These are phyloP conservation scores for Stephanodiscus triporus DNA, from an alignment of 108 stramenopile genomes.

Conservation along the genomic window DNA sequence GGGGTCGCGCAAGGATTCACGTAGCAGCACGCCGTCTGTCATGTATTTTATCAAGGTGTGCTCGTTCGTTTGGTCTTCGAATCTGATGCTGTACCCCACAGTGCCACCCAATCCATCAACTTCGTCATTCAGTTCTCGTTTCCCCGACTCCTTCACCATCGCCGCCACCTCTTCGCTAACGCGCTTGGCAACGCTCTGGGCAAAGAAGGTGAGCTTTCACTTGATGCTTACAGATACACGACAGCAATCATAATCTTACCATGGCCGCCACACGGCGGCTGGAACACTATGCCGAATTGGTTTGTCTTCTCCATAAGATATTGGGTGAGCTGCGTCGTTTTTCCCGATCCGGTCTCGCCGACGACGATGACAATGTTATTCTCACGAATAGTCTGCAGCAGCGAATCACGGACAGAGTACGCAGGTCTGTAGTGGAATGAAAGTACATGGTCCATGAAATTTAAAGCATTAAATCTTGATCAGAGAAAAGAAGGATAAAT, in stretches of 20 bases:
- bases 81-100: constrained; percentile 98
- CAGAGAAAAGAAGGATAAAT: too few species aligned
- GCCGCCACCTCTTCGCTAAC: constrained; percentile 96
- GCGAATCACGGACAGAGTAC: constrained; percentile 92
- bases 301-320: constrained; percentile 95
- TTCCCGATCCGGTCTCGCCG: constrained; percentile 92
- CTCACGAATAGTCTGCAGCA: constrained; percentile 90
- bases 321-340: constrained; percentile 98
- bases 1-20: constrained; percentile 94
- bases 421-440: too few species aligned
- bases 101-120: constrained; percentile 89
- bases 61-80: constrained; percentile 94
- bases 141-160: constrained; percentile 57
- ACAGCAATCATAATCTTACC: too few species aligned
- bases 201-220: too few species aligned
- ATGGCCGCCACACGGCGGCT: constrained; percentile 97
- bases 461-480: too few species aligned
- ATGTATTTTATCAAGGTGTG: constrained; percentile 91
- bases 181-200: constrained; percentile 98
- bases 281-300: constrained; percentile 93
- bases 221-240: too few species aligned
- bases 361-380: constrained; percentile 95
- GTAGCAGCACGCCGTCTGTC: constrained; percentile 96
- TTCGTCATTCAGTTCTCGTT: constrained; percentile 53
- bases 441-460: too few species aligned